phyloP scores from a whole-genome alignment of 2,329 filamentous ascomycete species.

The Fusarium metavorans region DNA sequence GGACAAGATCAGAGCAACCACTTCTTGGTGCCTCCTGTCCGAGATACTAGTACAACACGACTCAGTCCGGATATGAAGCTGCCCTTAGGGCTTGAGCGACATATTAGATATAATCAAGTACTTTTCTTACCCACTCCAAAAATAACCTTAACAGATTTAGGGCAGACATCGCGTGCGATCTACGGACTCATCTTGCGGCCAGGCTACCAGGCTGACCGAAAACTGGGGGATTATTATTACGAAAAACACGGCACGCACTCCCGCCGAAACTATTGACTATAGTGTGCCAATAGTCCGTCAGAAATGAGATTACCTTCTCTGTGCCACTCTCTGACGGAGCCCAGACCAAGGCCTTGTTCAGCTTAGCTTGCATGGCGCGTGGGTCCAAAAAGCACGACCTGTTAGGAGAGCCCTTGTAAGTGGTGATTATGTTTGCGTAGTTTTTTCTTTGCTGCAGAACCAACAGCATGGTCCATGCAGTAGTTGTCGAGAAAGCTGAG shows the following conservation, averaged over 20 bases:
- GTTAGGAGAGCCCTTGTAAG: neutral
- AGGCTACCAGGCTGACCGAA: neutral
- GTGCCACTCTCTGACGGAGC: neutral
- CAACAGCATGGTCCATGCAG: neutral
- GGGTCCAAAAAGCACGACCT: neutral
- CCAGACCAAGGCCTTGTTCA: neutral
- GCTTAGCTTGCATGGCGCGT: neutral
- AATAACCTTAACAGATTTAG: neutral
- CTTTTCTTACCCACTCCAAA: neutral
- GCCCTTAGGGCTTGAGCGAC: neutral
- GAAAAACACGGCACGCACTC: neutral
- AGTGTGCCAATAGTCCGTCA: neutral
- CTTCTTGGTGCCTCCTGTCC: neutral
- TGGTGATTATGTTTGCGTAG: neutral
- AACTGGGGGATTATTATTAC: neutral
- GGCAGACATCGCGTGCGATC: neutral
- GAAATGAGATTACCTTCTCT: neutral
- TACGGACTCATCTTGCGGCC: neutral
- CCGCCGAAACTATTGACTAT: neutral
- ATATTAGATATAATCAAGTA: neutral
- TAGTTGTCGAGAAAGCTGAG: neutral
- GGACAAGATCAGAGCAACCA: neutral
- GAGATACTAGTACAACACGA: neutral
- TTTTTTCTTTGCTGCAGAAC: neutral
- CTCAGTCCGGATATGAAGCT: neutral